phyloP scores from a whole-genome alignment of 306 rosid species.

The Ochetophila trinervis region DNA sequence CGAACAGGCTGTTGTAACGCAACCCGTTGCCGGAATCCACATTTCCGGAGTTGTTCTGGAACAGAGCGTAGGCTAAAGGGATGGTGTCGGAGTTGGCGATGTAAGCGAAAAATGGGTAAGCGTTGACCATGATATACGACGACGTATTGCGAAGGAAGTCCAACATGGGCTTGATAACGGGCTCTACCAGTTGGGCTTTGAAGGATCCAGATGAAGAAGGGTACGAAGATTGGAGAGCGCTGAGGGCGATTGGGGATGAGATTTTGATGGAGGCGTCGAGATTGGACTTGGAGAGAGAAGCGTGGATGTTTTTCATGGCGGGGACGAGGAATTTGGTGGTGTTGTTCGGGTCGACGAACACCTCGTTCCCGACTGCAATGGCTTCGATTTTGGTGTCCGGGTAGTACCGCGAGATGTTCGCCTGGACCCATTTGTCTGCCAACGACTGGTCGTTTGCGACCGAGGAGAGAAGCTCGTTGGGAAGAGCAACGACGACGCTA shows the following conservation, averaged over 20 bases:
- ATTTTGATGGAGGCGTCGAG: constrained; percentile 47
- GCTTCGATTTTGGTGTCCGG: constrained; percentile 69
- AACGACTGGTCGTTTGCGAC: constrained; percentile 54
- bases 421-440: constrained; percentile 71
- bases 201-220: constrained; percentile 81
- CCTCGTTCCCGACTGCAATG: constrained; percentile 87
- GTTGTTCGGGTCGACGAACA: constrained; percentile 66
- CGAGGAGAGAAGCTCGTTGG: constrained; percentile 68
- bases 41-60: constrained; percentile 52
- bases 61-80: constrained; percentile 56
- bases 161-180: constrained; percentile 71
- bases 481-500: constrained; percentile 48
- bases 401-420: constrained; percentile 47
- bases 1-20: constrained; percentile 43
- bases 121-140: constrained; percentile 72
- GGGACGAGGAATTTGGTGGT: constrained; percentile 59
- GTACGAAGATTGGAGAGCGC: constrained; percentile 54
- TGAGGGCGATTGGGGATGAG: constrained; percentile 72
- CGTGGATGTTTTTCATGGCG: constrained; percentile 66
- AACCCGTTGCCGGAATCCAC: constrained; percentile 77
- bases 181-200: constrained; percentile 51
- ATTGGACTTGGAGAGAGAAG: constrained; percentile 37
- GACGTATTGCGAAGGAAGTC: constrained; percentile 46
- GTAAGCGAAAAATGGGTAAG: constrained; percentile 80
- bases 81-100: constrained; percentile 40